Evolutionary conservation across 148 eudicot genomes (phyloP), one percentile per base, ranked within the genome.

Genomic region (Fallopia convolvulus): DNA sequence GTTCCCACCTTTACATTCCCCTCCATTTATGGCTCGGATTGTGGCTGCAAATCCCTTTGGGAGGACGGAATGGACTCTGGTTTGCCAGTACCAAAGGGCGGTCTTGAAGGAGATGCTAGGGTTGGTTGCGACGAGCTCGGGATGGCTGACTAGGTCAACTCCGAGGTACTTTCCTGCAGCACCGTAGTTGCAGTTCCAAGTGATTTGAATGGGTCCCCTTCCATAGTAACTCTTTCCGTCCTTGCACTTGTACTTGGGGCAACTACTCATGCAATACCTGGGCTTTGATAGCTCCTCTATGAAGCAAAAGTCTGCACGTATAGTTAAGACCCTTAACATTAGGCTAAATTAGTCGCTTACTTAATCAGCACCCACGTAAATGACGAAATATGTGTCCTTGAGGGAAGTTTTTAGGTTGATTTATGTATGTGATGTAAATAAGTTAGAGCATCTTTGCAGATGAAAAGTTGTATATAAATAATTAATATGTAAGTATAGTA

Each of bases 151-250:
- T 52, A 78, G 74, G 49, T 86, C 82, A 18, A 84, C 58, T 8
- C 82, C 82, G 3, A 86, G 65, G 58, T 23, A 60, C 14, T 76
- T 68, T 26, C 89, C 86, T 18, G 85, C 84, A 0, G 83, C 79
- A 0, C 85, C 89, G 6, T 84, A 86, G 79, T 86, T 86, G 80
- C 60, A 80, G 77, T 86, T 84, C 87, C 89, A 86, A 21, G 85
- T 74, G 36, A 86, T 78, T n/a, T 86, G 86, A 75, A 86, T 74
- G 2, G 87, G 87, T 0, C 89, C 89, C 78, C 89, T 74, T 2
- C 87, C 86, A 5, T 84, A 83, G 83, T 84, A 86, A 0, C 61
- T 75, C 47, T 78, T 84, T 40, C 75, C 75, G 2, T 75, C 21
- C 32, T 41, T 78, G 49, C 93, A 90, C 3, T 79, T 85, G 61